Evolutionary conservation across 208 protist species (phyloP), one percentile per base, ranked within the genome.

Genomic region (Trypanosoma theileri): DNA sequence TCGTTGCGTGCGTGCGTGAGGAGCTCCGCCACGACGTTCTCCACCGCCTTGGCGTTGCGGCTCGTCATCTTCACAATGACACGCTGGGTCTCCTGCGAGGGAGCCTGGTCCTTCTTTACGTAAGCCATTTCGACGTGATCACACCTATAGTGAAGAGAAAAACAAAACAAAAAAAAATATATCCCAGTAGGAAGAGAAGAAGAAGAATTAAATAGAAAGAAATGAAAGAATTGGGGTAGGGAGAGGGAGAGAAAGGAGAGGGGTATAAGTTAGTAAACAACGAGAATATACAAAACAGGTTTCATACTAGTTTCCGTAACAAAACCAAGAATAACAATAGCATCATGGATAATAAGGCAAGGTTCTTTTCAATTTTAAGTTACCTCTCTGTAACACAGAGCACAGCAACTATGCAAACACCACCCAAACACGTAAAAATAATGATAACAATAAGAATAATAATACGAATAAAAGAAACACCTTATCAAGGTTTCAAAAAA

Each of bases 21-120:
- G 68, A 99, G 89, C 65, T 97, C 93, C 61, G 77, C 75, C 82
- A 95, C 99, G 31, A 99, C 98, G 72, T 98, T 98, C 97, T 99
- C 98, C 60, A 99, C 85, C 69, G 91, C 88, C 82, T 98, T 97
- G 35, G 98, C 78, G 81, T 99, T 98, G 79, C 89, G 88, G 71
- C 85, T 94, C 61, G 98, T 98, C 59, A 99, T 96, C 59, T 98
- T 99, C 85, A 99, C 99, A 61, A 98, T 94, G 85, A 99, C 98
- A 66, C 85, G 85, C 84, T 92, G 85, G 51, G 71, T 79, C 76
- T 90, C 81, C 61, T 75, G 69, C 50, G 76, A 71, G 35, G 69
- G 70, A 57, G 57, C 73, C 68, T 84, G 66, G 60, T 81, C 79
- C 84, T 94, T 94, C 81, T 91, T 91, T 24, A 83, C 73, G 79